These are phyloP conservation scores for Zhuliangozyma blackwelliae DNA, from an alignment of 1,139 yeast genomes.

Conservation along the genomic window DNA sequence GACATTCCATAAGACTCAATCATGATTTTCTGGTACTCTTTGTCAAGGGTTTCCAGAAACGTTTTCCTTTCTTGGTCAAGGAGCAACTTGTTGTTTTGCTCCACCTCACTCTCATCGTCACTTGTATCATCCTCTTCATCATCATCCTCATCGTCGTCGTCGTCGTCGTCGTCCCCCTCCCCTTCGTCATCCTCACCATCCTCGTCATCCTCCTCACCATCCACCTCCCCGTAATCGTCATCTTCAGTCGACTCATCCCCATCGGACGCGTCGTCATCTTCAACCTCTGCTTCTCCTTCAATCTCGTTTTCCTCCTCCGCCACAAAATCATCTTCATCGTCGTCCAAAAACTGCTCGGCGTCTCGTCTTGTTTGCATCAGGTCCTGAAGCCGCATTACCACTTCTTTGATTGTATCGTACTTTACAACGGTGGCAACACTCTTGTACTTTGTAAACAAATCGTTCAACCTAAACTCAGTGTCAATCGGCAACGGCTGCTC, in stretches of 20 bases:
- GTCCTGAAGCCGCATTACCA: slow-evolving; percentile 33
- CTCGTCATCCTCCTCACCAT: slow-evolving; percentile 16
- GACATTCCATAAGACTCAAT: slow-evolving; percentile 42
- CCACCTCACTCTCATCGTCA: slow-evolving; percentile 7
- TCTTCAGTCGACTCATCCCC: slow-evolving; percentile 18
- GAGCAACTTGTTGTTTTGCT: no score
- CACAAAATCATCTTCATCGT: slow-evolving; percentile 11
- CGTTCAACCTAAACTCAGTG: slow-evolving; percentile 48
- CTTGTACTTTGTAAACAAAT: slow-evolving; percentile 31
- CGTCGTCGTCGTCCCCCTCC: slow-evolving; percentile 12
- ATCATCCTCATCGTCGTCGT: slow-evolving; percentile 10
- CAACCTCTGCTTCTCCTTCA: slow-evolving; percentile 16
- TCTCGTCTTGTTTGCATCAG: slow-evolving; percentile 17
- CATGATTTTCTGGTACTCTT: slow-evolving; percentile 48
- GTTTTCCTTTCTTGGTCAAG: slow-evolving; percentile 18
- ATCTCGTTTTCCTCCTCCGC: slow-evolving; percentile 15
- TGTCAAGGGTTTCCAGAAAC: slow-evolving; percentile 50
- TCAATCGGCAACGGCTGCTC: slow-evolving; percentile 64
- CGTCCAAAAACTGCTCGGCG: slow-evolving; percentile 15
- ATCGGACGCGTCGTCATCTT: slow-evolving; percentile 14
- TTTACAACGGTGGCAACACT: slow-evolving; percentile 26
- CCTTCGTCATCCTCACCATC: slow-evolving; percentile 14
- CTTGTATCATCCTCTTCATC: slow-evolving; percentile 10
- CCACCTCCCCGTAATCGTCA: slow-evolving; percentile 12
- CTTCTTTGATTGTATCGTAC: slow-evolving; percentile 37